Evolutionary conservation across 73 alveolate genomes (phyloP), one percentile per base, ranked within the genome.

Genomic region (Paramecium pentaurelia): DNA sequence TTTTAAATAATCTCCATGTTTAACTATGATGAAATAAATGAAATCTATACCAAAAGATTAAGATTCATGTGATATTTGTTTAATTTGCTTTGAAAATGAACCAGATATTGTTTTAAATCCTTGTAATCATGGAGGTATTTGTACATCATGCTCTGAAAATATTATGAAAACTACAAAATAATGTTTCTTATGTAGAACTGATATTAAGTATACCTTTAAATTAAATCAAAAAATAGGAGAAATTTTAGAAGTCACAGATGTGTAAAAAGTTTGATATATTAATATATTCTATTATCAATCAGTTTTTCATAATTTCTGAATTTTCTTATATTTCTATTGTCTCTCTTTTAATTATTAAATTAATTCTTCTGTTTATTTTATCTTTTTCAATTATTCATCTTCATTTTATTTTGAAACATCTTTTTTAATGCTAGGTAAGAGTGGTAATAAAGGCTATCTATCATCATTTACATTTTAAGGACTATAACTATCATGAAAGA

Each of bases 21-120:
- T 42, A 47, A 80, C 91, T 5, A 80, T 73, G 30, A 37, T 44
- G n/a, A 80, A 47, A 80, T 45, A 80, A 27, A 32, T 40, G 6
- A 80, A 49, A 47, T 44, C 71, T 8, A 45, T 11, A 0, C 54
- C 71, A 44, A 45, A 47, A 27, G 49, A 80, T 32, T 80, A 80
- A 80, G 44, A 80, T 32, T 80, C 91, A 11, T 18, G 34, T 20
- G 91, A 80, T 25, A 44, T 28, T 20, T 80, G 91, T 44, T 80
- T 80, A 27, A 49, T 80, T 9, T 80, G 91, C 38, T 80, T 80
- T 80, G 77, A 80, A 36, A 80, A 80, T 80, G 91, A 80, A 44
- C 34, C 71, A 80, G 54, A 80, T 18, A 64, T 80, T 11, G n/a
- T 80, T 1, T 80, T 80, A 8, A 9, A 16, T 25, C 91, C 91